Conservation (phyloP, 2,329 filamentous ascomycete genomes). For the Fusarium mundagurra region DNA sequence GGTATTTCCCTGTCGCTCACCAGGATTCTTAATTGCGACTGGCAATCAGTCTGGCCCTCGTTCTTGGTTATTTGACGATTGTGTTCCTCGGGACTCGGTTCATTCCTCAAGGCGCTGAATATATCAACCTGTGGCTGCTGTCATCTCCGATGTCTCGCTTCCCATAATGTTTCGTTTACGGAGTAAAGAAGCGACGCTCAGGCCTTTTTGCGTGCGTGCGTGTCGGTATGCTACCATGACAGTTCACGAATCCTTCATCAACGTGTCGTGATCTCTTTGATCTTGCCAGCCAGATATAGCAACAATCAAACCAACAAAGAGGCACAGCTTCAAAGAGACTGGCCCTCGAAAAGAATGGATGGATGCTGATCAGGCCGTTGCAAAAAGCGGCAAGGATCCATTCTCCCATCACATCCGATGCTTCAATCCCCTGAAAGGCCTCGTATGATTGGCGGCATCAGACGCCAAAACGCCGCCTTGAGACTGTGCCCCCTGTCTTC, state of each 20-base stretch:
- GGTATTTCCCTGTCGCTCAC: conserved; percentile 13
- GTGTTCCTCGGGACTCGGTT: conserved; percentile 11
- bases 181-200: conserved; percentile 1
- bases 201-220: neutral
- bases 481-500: conserved; percentile 26
- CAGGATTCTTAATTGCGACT: conserved; percentile 27
- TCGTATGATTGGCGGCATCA: conserved; percentile 38
- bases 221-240: conserved; percentile 1
- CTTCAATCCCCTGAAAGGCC: conserved; percentile 36
- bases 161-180: conserved; percentile 29
- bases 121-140: conserved; percentile 1
- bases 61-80: conserved; percentile 25
- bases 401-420: conserved; percentile 31
- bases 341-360: conserved; percentile 18
- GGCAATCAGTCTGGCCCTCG: neutral
- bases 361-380: conserved; percentile 40
- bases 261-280: conserved; percentile 25
- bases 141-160: conserved; percentile 33
- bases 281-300: conserved; percentile 12
- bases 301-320: conserved; percentile 19
- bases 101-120: conserved; percentile 18
- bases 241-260: conserved; percentile 18
- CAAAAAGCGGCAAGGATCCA: conserved; percentile 36
- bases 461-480: conserved; percentile 34
- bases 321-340: conserved; percentile 22